Evolutionary conservation across 805 yeast genomes (phyloP).

Genomic region (Candida sphagnicola): DNA sequence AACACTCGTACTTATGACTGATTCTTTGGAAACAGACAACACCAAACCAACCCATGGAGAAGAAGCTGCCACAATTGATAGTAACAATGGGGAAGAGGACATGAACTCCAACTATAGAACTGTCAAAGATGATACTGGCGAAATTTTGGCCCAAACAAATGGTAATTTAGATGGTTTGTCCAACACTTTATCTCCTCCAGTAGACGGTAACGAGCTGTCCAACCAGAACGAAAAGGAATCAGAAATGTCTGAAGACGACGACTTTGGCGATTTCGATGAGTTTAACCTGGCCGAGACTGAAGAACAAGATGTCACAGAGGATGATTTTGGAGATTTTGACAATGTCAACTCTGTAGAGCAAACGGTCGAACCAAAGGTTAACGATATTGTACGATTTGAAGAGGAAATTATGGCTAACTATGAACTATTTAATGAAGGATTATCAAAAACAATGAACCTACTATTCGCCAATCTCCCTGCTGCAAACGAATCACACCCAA

Average conservation of each 20-base stretch:
- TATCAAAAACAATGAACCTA: slow-evolving; percentile 9
- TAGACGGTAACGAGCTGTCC: too few relatives aligned
- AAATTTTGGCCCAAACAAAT: too few relatives aligned
- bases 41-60: background rate
- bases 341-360: slow-evolving; percentile 16
- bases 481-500: background rate
- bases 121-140: too few relatives aligned
- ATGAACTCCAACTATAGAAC: too few relatives aligned
- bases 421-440: slow-evolving; percentile 8
- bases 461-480: slow-evolving; percentile 6
- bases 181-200: too few relatives aligned
- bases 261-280: slow-evolving; percentile 5
- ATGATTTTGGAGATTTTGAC: slow-evolving; percentile 22
- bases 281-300: too few relatives aligned
- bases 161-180: too few relatives aligned
- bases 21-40: background rate
- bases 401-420: slow-evolving; percentile 12
- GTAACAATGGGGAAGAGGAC: background rate
- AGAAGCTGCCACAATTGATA: background rate
- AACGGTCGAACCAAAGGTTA: background rate
- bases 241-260: background rate
- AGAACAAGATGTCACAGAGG: slow-evolving; percentile 9
- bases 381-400: slow-evolving; percentile 5
- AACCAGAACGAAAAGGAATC: too few relatives aligned
- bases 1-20: background rate